A percentile compares a stretch with the other conserved stretches of the same genome.
These are phyloP conservation scores for Nemania bipapillata DNA, from an alignment of 2,329 filamentous ascomycete genomes.

Conservation along the genomic window DNA sequence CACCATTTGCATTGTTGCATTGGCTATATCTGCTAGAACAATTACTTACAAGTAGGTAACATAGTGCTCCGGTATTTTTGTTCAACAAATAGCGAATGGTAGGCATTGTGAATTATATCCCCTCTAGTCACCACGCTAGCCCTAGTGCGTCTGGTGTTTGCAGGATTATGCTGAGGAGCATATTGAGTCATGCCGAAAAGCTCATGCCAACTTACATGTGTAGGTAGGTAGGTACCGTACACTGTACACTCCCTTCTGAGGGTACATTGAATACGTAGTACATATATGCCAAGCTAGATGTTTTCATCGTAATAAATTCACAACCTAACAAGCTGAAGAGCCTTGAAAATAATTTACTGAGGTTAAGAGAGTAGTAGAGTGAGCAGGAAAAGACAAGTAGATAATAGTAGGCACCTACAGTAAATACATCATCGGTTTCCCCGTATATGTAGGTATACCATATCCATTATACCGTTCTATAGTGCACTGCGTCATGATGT, in stretches of 20 bases:
- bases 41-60: not conserved
- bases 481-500: slow-evolving; percentile 12
- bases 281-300: not conserved
- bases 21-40: not conserved
- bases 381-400: not conserved
- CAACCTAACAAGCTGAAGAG: not conserved
- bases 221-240: not conserved
- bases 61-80: not conserved
- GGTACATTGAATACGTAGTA: not conserved
- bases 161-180: slow-evolving; percentile 7
- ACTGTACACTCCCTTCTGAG: not conserved
- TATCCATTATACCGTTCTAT: not conserved
- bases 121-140: not conserved
- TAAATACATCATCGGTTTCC: not conserved
- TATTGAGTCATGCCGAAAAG: slow-evolving; percentile 33
- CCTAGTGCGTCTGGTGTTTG: slow-evolving; percentile 16
- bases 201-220: not conserved
- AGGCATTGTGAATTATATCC: not conserved
- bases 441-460: too few species aligned
- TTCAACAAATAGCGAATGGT: not conserved
- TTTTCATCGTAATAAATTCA: not conserved
- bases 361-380: not conserved
- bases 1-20: not conserved
- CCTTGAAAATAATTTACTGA: not conserved
- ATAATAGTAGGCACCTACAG: not conserved